Evolutionary conservation across 1,139 yeast species (phyloP).

Genomic region (Kodamaea fungicola): DNA sequence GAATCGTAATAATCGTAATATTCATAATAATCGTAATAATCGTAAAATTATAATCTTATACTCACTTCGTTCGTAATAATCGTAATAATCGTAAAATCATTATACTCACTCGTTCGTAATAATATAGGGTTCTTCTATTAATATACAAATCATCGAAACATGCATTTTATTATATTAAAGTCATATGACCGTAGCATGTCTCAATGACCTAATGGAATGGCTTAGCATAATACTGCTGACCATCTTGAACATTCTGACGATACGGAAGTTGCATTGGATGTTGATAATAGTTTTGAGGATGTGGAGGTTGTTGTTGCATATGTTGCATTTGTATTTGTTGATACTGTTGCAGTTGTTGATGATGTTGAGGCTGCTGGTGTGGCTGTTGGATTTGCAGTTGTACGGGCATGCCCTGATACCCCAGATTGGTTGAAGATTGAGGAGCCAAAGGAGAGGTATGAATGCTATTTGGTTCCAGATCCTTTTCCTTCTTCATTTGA

Average conservation of each 20-base stretch:
- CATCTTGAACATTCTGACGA: constrained; percentile 5
- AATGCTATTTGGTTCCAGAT: constrained; percentile 1
- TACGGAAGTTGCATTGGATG: constrained; percentile 14
- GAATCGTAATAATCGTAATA: too few relatives aligned
- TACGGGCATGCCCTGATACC: background rate
- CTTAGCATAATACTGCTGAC: constrained; percentile 12
- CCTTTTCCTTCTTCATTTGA: constrained; percentile 11
- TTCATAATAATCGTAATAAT: too few relatives aligned
- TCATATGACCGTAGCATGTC: too few relatives aligned
- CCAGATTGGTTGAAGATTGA: constrained; percentile 3
- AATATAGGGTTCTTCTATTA: too few relatives aligned
- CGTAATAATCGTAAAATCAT: too few relatives aligned
- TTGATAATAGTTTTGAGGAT: constrained; percentile 8
- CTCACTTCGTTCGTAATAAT: too few relatives aligned
- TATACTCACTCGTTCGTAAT: too few relatives aligned
- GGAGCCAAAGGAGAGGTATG: constrained; percentile 6
- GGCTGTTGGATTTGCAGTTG: constrained; percentile 1
- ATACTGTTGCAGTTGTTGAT: constrained; percentile 5
- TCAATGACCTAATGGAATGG: constrained; percentile 10
- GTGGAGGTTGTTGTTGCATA: constrained; percentile 8
- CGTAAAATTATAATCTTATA: too few relatives aligned
- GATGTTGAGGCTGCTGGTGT: background rate
- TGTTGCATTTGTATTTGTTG: constrained; percentile 6
- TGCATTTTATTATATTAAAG: too few relatives aligned
- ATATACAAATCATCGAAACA: too few relatives aligned